Evolutionary conservation across 2,329 filamentous ascomycete species (phyloP), one percentile per base, ranked within the genome.

Genomic region (Ophiostoma perfectum): DNA sequence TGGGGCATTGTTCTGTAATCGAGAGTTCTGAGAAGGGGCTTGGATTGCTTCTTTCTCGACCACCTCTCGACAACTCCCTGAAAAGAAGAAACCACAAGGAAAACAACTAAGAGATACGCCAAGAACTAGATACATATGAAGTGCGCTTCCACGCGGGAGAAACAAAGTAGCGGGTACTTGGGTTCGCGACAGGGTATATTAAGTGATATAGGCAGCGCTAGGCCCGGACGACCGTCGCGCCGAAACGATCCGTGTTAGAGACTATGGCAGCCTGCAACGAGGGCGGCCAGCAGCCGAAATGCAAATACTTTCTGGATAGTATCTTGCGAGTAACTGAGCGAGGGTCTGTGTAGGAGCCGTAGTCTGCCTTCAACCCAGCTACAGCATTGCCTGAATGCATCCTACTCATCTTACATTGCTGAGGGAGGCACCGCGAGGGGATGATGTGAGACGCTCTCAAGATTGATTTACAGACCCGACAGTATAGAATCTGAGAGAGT

Each of bases 241-340:
- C 70, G 73, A 73, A 73, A 72, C 72, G 64, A 66, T 65, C 52
- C 27, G 44, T 70, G 72, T 73, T 38, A 69, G 70, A 73, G 71
- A 72, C 66, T 18, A 41, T 18, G 60, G 38, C n/a, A 27, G 27
- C 16, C 11, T 72, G 70, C 69, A 73, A 71, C 72, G 71, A 66
- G 42, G 42, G 47, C 55, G 14, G 64, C 36, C 18, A 27, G 27
- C 27, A 27, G 27, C 27, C 27, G 62, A 47, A 18, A 39, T 47
- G 42, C 47, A 66, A 65, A 38, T 39, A 27, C 27, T n/a, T 36
- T 55, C 4, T 27, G 9, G 3, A 27, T 27, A 16, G 12, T 55
- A 2, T 27, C 27, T 27, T 27, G 49, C 8, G 49, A 55, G 49
- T 18, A 27, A 52, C 27, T 27, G 27, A 27, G 27, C 27, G 27